phyloP scores from a whole-genome alignment of 495 filamentous ascomycete species.

The Xylaria nigripes region DNA sequence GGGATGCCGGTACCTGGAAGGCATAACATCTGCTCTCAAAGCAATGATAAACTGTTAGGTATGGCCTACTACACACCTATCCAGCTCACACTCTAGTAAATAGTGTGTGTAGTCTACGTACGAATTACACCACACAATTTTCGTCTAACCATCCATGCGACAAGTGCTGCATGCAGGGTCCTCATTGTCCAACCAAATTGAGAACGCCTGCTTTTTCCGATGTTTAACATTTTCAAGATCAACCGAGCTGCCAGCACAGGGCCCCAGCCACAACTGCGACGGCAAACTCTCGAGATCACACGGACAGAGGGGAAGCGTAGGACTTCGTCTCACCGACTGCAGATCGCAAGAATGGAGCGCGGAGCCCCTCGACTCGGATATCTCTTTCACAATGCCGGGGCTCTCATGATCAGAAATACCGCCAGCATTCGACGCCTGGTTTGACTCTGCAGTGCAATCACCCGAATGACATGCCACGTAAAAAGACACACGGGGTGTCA shows the following conservation, averaged over 20 bases:
- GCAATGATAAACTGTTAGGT: no score
- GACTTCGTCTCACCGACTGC: slow-evolving; percentile 4
- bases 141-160: no score
- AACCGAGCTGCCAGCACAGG: neutral
- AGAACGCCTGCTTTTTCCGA: neutral
- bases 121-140: no score
- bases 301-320: neutral
- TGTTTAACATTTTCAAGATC: neutral
- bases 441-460: neutral
- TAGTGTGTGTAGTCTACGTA: no score
- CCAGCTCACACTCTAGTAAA: no score
- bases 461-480: neutral
- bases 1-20: no score
- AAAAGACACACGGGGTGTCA: no score
- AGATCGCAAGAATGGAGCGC: neutral
- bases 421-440: neutral
- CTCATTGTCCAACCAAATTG: neutral
- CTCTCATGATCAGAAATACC: neutral
- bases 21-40: no score
- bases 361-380: neutral
- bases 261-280: neutral
- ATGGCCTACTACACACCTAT: no score
- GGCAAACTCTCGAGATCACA: neutral
- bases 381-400: neutral
- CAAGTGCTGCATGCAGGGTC: no score